Evolutionary conservation across 78 protist genomes (phyloP).

Genomic region (Paratrimastix pyriformis): DNA sequence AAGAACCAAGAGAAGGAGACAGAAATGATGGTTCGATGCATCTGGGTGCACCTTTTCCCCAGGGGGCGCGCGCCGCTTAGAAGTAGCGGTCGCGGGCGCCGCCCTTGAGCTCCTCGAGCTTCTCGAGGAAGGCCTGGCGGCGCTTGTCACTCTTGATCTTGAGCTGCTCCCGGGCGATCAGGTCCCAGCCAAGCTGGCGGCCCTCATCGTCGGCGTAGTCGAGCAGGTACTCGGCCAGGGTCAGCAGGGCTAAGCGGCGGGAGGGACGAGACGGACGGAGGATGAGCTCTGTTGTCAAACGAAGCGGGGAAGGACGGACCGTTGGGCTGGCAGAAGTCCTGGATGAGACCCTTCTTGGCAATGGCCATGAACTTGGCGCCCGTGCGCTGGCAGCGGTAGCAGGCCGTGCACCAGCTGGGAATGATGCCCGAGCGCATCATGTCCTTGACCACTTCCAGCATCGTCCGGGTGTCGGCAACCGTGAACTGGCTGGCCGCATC

Average conservation of each 20-base stretch:
- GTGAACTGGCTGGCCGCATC: not conserved
- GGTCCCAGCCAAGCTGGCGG: not conserved
- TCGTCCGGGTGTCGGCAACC: not conserved
- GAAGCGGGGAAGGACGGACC: too few species aligned
- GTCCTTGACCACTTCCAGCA: not conserved
- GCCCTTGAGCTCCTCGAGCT: not conserved
- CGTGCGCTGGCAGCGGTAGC: conserved; percentile 14
- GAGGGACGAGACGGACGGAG: not conserved
- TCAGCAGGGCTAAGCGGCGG: conserved; percentile 11
- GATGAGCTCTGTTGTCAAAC: not conserved
- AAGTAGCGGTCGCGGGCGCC: conserved; percentile 9
- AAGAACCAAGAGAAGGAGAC: too few species aligned
- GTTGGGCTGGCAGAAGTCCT: not conserved
- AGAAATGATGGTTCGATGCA: too few species aligned
- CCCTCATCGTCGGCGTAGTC: not conserved
- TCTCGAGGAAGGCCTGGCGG: not conserved
- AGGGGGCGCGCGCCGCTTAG: too few species aligned
- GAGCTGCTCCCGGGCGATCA: not conserved
- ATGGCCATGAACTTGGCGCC: conserved; percentile 14
- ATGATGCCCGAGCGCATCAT: conserved; percentile 7
- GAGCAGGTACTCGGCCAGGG: conserved; percentile 21
- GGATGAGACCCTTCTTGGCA: conserved; percentile 18
- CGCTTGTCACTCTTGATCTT: not conserved
- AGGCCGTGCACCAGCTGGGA: conserved; percentile 18
- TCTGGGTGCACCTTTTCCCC: too few species aligned